These are phyloP conservation scores for Lactarius vividus DNA, from an alignment of 768 basidiomycete species.

Conservation along the genomic window DNA sequence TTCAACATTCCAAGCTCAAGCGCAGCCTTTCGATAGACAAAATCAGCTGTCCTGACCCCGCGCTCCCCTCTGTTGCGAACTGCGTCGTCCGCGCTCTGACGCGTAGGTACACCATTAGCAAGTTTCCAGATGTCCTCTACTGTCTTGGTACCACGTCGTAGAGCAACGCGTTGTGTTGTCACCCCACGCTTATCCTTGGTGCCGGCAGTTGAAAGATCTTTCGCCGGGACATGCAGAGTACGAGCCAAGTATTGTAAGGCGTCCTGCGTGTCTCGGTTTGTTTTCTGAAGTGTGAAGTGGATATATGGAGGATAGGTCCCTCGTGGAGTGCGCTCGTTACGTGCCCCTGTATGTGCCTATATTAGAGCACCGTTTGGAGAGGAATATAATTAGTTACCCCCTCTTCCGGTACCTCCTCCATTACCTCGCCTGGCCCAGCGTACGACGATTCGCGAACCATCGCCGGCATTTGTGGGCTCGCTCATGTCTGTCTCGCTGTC, in stretches of 20 bases:
- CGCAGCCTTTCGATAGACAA: conserved; percentile 77
- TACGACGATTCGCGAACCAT: conserved; percentile 74
- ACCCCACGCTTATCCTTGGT: conserved; percentile 99
- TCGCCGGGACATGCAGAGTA: conserved; percentile 67
- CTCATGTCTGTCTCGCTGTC: conserved; percentile 75
- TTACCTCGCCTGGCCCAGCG: conserved; percentile 65
- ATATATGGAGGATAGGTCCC: conserved; percentile 83
- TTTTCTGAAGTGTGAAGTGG: conserved; percentile 95
- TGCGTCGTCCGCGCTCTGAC: conserved; percentile 56
- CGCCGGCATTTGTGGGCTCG: conserved; percentile 46
- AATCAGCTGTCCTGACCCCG: conserved; percentile 83
- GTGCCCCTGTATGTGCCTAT: conserved; percentile 25
- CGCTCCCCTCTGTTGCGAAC: conserved; percentile 78
- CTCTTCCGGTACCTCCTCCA: conserved; percentile 49
- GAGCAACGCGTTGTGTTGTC: conserved; percentile 86
- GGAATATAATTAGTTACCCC: conserved; percentile 29
- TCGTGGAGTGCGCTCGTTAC: conserved; percentile 49
- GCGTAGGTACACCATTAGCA: conserved; percentile 62
- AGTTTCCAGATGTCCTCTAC: conserved; percentile 84
- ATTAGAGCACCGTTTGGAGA: conserved; percentile 1
- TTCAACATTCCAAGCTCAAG: conserved; percentile 95
- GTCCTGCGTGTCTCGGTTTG: conserved; percentile 97
- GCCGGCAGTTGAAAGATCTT: conserved; percentile 87
- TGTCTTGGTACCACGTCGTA: conserved; percentile 72
- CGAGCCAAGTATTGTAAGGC: conserved; percentile 80